Evolutionary conservation across 2,329 filamentous ascomycete genomes (phyloP), one percentile per base, ranked within the genome.

Genomic region (Thelonectria olida): DNA sequence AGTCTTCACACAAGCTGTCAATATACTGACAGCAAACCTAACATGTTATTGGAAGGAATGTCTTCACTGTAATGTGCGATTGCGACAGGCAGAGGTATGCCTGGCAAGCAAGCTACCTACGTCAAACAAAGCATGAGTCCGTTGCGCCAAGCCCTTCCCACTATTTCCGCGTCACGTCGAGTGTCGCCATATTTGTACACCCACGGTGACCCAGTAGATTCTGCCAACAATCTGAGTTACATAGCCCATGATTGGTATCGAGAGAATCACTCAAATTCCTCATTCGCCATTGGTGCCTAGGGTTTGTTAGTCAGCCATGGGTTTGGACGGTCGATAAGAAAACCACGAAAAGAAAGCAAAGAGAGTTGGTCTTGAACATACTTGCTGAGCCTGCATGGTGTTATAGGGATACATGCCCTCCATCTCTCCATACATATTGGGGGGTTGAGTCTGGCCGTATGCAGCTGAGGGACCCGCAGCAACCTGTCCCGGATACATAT

Each of bases 351-450:
- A 10, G 31, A 15, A 34, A 2, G 15, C 31, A 2, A 34, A 10
- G 31, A 23, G 22, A 39, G 2, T 8, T 25, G 41, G 4, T 41
- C 15, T 2, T 20, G 25, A n/a, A 79, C 86, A 76, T 83, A 94
- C 92, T 82, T 93, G 92, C 77, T 96, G 93, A 66, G 91, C 87
- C 70, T 91, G 89, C 85, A 97, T 92, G 64, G 88, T 81, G 13
- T 90, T 85, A 75, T 96, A 97, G 38, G 86, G 86, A 68, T 98
- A 98, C 84, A 97, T 97, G 65, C 88, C 88, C 64, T 92, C 89
- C 78, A 94, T 90, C 58, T 91, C 89, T 57, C 89, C 85, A 73
- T 93, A 97, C 85, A 97, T 96, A 20, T 71, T 68, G 4, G 73
- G 70, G 60, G 90, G 87, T 69, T 92, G 90, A 45, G 91, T 86